Evolutionary conservation across 2,329 filamentous ascomycete species (phyloP).

Genomic region (Beauveria sp.): DNA sequence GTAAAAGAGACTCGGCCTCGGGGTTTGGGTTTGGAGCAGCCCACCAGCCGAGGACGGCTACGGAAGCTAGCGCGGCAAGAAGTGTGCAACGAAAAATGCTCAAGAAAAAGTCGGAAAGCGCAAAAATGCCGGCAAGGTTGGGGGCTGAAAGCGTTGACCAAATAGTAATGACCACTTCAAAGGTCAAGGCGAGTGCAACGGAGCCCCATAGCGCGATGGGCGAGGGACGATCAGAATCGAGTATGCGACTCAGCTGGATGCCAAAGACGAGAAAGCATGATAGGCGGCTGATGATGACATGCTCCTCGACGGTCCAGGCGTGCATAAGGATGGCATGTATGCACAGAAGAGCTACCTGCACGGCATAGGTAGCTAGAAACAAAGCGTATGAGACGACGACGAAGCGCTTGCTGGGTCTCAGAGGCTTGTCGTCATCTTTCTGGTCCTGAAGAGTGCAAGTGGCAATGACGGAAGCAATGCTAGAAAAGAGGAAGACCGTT

Average conservation of each 20-base stretch:
- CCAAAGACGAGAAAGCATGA: constrained; percentile 59
- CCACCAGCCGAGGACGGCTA: neutral
- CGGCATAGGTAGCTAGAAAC: constrained; percentile 38
- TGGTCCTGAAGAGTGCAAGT: constrained; percentile 46
- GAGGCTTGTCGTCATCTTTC: constrained; percentile 13
- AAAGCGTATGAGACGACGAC: constrained; percentile 36
- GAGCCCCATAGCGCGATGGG: constrained; percentile 59
- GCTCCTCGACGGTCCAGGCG: constrained; percentile 37
- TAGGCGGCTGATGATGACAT: constrained; percentile 48
- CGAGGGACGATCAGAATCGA: constrained; percentile 41
- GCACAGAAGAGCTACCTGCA: constrained; percentile 37
- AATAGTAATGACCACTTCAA: constrained; percentile 41
- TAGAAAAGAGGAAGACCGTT: constrained; percentile 49
- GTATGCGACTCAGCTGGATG: constrained; percentile 48
- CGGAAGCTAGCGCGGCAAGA: neutral
- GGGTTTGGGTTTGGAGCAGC: neutral
- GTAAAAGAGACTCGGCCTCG: constrained; percentile 10
- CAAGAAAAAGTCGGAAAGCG: constrained; percentile 19
- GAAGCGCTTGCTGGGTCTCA: constrained; percentile 16
- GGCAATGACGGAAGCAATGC: constrained; percentile 41
- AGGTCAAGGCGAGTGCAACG: constrained; percentile 49
- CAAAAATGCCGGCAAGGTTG: constrained; percentile 10
- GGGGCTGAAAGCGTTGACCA: neutral
- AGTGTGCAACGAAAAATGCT: constrained; percentile 12
- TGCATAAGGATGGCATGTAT: constrained; percentile 26